Percentiles rank a stretch among this genome's conserved stretches.
Conservation (phyloP, 1,139 yeast genomes). For the Geotrichum reessii region DNA sequence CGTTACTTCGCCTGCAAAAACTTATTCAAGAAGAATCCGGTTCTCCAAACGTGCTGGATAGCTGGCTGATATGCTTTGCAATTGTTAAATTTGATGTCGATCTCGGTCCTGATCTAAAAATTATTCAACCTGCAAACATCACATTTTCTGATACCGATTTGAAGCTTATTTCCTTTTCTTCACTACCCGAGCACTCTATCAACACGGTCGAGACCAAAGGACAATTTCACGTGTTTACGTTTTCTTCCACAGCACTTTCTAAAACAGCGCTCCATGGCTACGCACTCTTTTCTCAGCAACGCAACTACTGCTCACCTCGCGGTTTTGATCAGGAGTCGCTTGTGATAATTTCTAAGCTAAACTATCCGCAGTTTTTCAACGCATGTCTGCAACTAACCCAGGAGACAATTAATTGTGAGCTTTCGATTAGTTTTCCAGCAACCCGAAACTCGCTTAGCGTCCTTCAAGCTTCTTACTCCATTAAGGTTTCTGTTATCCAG, state of each 20-base stretch:
- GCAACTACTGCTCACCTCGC: conserved; percentile 22
- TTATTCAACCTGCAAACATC: conserved; percentile 27
- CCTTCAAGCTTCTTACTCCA: neutral
- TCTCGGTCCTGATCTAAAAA: conserved; percentile 34
- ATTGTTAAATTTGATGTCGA: conserved; percentile 35
- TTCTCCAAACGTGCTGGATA: conserved; percentile 21
- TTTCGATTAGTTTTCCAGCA: neutral
- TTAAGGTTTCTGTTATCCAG: conserved; percentile 24
- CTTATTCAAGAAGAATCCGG: conserved; percentile 22
- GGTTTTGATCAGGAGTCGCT: conserved; percentile 31
- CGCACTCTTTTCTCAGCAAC: conserved; percentile 26
- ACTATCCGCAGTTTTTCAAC: conserved; percentile 26
- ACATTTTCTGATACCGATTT: conserved; percentile 29
- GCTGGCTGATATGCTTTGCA: conserved; percentile 30
- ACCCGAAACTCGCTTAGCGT: neutral
- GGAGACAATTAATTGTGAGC: neutral
- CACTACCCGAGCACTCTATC: conserved; percentile 29
- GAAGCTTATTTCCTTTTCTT: conserved; percentile 28
- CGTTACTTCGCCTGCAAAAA: conserved; percentile 28
- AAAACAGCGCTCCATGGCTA: conserved; percentile 22
- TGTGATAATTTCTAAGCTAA: conserved; percentile 27
- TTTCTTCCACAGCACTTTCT: conserved; percentile 15
- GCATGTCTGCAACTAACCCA: conserved; percentile 22
- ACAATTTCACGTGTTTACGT: conserved; percentile 26
- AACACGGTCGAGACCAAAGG: conserved; percentile 7